Conservation (phyloP, 2,329 filamentous ascomycete genomes). For the Anthostomella pinea region DNA sequence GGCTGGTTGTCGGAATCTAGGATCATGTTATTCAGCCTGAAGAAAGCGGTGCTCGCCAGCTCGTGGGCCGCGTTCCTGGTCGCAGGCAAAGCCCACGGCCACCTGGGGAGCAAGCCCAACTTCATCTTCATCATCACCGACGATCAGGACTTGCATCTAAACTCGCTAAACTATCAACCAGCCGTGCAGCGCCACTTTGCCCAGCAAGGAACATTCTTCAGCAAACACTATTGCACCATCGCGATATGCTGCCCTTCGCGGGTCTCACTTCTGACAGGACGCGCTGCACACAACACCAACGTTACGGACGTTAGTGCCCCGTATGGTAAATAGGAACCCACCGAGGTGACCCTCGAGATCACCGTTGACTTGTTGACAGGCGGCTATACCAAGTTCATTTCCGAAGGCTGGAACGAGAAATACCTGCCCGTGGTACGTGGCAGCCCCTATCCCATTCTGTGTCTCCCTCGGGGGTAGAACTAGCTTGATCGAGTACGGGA, state of each 20-base stretch:
- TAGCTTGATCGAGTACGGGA: too few relatives aligned
- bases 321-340: constrained; percentile 47
- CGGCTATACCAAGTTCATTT: constrained; percentile 53
- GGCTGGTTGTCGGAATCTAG: too few relatives aligned
- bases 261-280: constrained; percentile 57
- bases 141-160: constrained; percentile 57
- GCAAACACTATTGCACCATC: constrained; percentile 54
- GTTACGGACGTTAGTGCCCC: constrained; percentile 52
- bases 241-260: constrained; percentile 39
- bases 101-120: too few relatives aligned
- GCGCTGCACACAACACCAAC: constrained; percentile 61
- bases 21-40: too few relatives aligned
- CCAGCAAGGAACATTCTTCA: constrained; percentile 51
- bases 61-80: too few relatives aligned
- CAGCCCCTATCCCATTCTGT: too few relatives aligned
- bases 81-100: too few relatives aligned
- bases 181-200: constrained; percentile 48
- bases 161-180: constrained; percentile 54
- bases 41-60: too few relatives aligned
- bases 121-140: constrained; percentile 61
- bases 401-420: constrained; percentile 51
- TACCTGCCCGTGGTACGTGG: constrained; percentile 54
- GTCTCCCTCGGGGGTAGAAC: too few relatives aligned
- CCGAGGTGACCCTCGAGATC: constrained; percentile 20
- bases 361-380: constrained; percentile 25